Evolutionary conservation across 805 yeast species (phyloP).

Genomic region (Pichia thaimueangensis): DNA sequence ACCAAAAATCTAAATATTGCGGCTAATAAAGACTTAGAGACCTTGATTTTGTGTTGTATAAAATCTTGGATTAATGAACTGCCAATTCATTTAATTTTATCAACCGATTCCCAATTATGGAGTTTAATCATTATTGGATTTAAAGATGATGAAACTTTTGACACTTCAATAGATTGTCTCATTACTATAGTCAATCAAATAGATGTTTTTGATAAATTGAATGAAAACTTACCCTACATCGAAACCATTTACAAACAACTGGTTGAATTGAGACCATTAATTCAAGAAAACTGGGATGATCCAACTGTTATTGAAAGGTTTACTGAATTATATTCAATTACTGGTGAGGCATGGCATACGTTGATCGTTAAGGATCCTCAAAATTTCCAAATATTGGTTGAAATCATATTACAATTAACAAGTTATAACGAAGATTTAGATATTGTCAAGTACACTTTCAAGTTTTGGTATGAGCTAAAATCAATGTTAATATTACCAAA

Average conservation of each 20-base stretch:
- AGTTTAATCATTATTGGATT: slow-evolving; percentile 61
- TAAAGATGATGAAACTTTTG: slow-evolving; percentile 58
- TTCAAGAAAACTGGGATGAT: slow-evolving; percentile 48
- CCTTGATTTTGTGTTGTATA: slow-evolving; percentile 63
- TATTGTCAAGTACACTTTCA: slow-evolving; percentile 81
- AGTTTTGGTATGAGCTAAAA: slow-evolving; percentile 83
- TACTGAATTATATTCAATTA: slow-evolving; percentile 77
- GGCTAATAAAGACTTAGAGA: slow-evolving; percentile 27
- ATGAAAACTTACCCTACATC: slow-evolving; percentile 36
- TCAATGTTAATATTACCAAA: slow-evolving; percentile 59
- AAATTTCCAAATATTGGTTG: slow-evolving; percentile 67
- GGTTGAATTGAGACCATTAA: slow-evolving; percentile 48
- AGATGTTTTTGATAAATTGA: slow-evolving; percentile 62
- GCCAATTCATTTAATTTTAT: slow-evolving; percentile 62
- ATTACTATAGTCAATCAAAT: slow-evolving; percentile 78
- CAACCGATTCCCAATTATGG: slow-evolving; percentile 52
- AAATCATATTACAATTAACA: slow-evolving; percentile 63
- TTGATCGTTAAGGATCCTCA: slow-evolving; percentile 67
- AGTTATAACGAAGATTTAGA: slow-evolving; percentile 79
- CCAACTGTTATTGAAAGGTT: slow-evolving; percentile 62
- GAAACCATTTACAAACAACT: slow-evolving; percentile 48
- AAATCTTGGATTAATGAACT: slow-evolving; percentile 90
- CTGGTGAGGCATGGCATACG: slow-evolving; percentile 95
- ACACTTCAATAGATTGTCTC: slow-evolving; percentile 82
- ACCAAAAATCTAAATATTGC: slow-evolving; percentile 26